These are phyloP conservation scores for Collybiopsis luxurians DNA, from an alignment of 768 basidiomycete species.

Conservation along the genomic window DNA sequence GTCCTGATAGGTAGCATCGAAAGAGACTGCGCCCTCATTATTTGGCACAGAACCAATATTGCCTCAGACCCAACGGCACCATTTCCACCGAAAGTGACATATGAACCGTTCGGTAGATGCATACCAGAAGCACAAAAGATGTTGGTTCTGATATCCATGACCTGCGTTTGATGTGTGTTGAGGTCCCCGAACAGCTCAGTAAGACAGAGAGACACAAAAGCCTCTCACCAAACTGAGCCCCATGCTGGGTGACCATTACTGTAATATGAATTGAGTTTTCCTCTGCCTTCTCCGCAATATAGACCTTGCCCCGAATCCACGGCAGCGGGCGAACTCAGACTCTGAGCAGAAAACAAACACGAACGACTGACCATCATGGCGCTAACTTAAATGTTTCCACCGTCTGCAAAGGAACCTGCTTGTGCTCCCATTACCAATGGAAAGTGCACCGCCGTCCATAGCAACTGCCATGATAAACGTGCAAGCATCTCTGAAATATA, in stretches of 20 bases:
- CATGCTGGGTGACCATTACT: slow-evolving; percentile 73
- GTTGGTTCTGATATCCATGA: slow-evolving; percentile 75
- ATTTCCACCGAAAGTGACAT: slow-evolving; percentile 74
- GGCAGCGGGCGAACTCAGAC: slow-evolving; percentile 31
- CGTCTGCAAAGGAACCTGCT: slow-evolving; percentile 44
- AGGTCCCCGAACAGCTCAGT: slow-evolving; percentile 48
- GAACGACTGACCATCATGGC: slow-evolving; percentile 48
- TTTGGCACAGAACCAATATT: slow-evolving; percentile 49
- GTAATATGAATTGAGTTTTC: slow-evolving; percentile 64
- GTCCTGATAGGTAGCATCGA: slow-evolving; percentile 70
- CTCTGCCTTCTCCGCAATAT: slow-evolving; percentile 91
- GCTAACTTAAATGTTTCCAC: slow-evolving; percentile 45
- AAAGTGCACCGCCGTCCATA: too few species aligned
- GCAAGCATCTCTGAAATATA: too few species aligned
- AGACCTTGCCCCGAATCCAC: slow-evolving; percentile 75
- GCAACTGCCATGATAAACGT: too few species aligned
- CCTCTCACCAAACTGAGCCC: slow-evolving; percentile 62
- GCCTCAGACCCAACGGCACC: slow-evolving; percentile 67
- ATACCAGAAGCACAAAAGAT: slow-evolving; percentile 81
- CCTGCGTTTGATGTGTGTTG: slow-evolving; percentile 47
- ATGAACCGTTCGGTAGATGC: slow-evolving; percentile 81
- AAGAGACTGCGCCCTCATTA: slow-evolving; percentile 44
- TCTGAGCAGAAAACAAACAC: neutral
- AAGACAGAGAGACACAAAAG: neutral
- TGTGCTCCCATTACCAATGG: slow-evolving; percentile 30